These are phyloP conservation scores for Trichoderma citrinoviride DNA, from an alignment of 2,329 filamentous ascomycete species.

Conservation along the genomic window DNA sequence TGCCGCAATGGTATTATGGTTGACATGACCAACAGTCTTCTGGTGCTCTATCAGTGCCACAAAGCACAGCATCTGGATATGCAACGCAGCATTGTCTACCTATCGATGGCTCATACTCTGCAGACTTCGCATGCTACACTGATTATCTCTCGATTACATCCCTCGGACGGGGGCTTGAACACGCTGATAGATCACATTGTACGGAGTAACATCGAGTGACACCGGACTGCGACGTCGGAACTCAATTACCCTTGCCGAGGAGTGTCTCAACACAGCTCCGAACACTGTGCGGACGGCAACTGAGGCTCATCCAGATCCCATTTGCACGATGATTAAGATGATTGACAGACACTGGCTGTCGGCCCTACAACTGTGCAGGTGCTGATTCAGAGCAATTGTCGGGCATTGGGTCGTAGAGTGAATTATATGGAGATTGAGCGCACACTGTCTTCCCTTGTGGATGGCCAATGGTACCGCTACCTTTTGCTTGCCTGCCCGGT, in stretches of 20 bases:
- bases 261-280: constrained; percentile 13
- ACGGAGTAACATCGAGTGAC: neutral
- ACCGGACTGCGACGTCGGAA: constrained; percentile 8
- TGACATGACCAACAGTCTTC: neutral
- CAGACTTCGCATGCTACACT: neutral
- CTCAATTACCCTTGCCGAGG: constrained; percentile 5
- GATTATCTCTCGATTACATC: neutral
- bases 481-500: no score
- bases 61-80: neutral
- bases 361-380: neutral
- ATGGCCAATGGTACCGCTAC: no score
- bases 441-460: neutral
- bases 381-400: no score
- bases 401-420: no score
- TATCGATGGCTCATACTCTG: neutral
- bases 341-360: neutral
- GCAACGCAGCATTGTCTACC: neutral
- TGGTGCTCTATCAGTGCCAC: neutral
- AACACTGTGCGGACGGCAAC: neutral
- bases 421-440: neutral
- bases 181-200: constrained; percentile 8
- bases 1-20: neutral
- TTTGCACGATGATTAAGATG: neutral
- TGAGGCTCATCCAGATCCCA: neutral
- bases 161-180: neutral